Conservation (phyloP, 805 yeast genomes). For the Middelhovenomyces tepae region DNA sequence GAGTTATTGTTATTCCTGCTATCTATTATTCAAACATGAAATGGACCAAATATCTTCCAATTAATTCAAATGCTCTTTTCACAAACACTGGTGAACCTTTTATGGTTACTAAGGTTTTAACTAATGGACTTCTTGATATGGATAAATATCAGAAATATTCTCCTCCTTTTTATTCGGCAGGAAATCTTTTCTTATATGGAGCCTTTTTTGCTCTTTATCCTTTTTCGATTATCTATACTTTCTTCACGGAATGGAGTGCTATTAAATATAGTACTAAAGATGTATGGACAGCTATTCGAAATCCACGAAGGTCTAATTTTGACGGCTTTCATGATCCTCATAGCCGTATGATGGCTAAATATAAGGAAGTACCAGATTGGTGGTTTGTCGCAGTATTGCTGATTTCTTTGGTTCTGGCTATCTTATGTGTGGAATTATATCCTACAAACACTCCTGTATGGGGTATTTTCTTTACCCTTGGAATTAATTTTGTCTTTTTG, state of each 20-base stretch:
- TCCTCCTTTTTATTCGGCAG: slow-evolving; percentile 52
- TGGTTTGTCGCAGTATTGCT: slow-evolving; percentile 45
- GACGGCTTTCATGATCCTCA: slow-evolving; percentile 29
- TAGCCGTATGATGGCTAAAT: slow-evolving; percentile 21
- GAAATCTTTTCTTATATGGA: slow-evolving; percentile 43
- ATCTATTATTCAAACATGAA: slow-evolving; percentile 39
- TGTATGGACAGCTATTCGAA: slow-evolving; percentile 10
- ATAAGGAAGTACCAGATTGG: slow-evolving; percentile 63
- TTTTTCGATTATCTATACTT: slow-evolving; percentile 41
- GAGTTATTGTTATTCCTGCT: slow-evolving; percentile 21
- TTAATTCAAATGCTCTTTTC: slow-evolving; percentile 33
- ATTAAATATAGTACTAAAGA: slow-evolving; percentile 7
- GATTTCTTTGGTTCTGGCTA: slow-evolving; percentile 28
- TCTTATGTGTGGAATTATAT: slow-evolving; percentile 15
- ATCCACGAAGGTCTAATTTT: slow-evolving; percentile 5
- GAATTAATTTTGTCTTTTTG: slow-evolving; percentile 46
- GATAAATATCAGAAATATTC: slow-evolving; percentile 40
- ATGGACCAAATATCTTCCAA: slow-evolving; percentile 44
- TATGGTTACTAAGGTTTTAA: slow-evolving; percentile 36
- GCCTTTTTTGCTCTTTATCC: slow-evolving; percentile 45
- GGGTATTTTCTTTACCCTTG: slow-evolving; percentile 52
- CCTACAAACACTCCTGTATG: slow-evolving; percentile 31
- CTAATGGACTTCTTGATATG: slow-evolving; percentile 34
- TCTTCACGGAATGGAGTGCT: slow-evolving; percentile 35
- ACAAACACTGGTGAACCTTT: slow-evolving; percentile 39